Conservation (phyloP, 495 filamentous ascomycete genomes). For the Talaromyces trachyspermus region DNA sequence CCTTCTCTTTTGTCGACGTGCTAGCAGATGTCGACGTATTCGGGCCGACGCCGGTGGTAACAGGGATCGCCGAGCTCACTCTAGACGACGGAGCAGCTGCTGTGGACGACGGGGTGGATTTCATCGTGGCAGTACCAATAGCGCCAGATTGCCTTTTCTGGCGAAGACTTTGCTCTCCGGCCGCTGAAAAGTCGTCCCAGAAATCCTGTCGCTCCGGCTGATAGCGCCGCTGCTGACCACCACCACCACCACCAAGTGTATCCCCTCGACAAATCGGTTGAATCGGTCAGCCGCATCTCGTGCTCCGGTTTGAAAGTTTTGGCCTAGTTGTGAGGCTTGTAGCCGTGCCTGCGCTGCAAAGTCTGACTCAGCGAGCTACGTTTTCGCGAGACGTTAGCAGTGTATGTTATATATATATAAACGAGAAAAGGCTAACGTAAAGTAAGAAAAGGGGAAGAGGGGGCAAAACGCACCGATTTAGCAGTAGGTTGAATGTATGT, state of each 20-base stretch:
- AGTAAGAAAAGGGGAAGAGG: constrained; percentile 1
- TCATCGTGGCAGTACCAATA: constrained; percentile 71
- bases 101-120: constrained; percentile 11
- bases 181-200: constrained; percentile 72
- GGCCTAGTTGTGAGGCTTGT: constrained; percentile 60
- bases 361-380: constrained; percentile 76
- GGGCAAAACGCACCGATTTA: constrained; percentile 54
- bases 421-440: background rate
- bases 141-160: constrained; percentile 36
- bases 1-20: constrained; percentile 23
- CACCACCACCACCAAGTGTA: constrained; percentile 12
- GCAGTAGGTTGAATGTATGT: constrained; percentile 86
- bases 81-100: constrained; percentile 19
- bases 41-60: constrained; percentile 22
- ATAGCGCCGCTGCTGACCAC: constrained; percentile 9
- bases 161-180: constrained; percentile 48
- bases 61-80: constrained; percentile 28
- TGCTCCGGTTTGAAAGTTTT: constrained; percentile 55
- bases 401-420: background rate
- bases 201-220: constrained; percentile 74
- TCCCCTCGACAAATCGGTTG: constrained; percentile 75
- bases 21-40: constrained; percentile 20
- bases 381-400: background rate
- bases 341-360: constrained; percentile 72
- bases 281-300: constrained; percentile 69